Percentiles rank a stretch among this genome's conserved stretches.
These are phyloP conservation scores for Lipomyces kockii DNA, from an alignment of 805 yeast genomes.

Conservation along the genomic window DNA sequence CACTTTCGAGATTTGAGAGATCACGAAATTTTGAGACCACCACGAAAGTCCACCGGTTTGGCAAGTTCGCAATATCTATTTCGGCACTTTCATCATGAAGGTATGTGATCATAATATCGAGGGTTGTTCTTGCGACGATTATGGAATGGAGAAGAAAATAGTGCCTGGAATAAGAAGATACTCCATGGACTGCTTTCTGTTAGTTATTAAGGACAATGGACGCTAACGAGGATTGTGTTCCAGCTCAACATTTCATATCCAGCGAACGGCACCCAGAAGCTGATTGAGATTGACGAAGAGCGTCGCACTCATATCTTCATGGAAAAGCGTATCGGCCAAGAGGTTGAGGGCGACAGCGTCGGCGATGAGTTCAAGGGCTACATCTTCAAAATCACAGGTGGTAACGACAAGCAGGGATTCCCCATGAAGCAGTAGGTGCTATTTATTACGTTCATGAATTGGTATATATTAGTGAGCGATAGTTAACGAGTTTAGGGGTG, in stretches of 20 bases:
- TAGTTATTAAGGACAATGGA: not conserved
- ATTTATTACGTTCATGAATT: not conserved
- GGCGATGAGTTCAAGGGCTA: conserved; percentile 99
- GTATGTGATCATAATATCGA: conserved; percentile 3
- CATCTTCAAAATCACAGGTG: conserved; percentile 98
- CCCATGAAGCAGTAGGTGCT: conserved; percentile 90
- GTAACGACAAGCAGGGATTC: conserved; percentile 99
- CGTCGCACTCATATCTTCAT: conserved; percentile 97
- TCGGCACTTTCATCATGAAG: conserved; percentile 17
- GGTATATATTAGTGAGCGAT: not conserved
- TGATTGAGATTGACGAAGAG: conserved; percentile 97
- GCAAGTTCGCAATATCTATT: not conserved
- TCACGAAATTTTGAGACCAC: not conserved
- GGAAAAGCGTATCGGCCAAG: conserved; percentile 99
- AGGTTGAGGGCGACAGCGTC: conserved; percentile 97
- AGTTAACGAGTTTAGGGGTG: conserved; percentile 62
- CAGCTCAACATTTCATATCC: conserved; percentile 99
- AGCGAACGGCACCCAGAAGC: conserved; percentile 99
- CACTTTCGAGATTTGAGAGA: not conserved
- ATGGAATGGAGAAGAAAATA: not conserved
- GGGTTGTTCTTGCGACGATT: not conserved
- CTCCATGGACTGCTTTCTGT: not conserved
- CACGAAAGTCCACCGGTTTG: not conserved
- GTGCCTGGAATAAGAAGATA: not conserved
- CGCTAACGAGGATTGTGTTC: not conserved